phyloP scores from a whole-genome alignment of 352 stramenopile species.

The Pythium scleroteichum region DNA sequence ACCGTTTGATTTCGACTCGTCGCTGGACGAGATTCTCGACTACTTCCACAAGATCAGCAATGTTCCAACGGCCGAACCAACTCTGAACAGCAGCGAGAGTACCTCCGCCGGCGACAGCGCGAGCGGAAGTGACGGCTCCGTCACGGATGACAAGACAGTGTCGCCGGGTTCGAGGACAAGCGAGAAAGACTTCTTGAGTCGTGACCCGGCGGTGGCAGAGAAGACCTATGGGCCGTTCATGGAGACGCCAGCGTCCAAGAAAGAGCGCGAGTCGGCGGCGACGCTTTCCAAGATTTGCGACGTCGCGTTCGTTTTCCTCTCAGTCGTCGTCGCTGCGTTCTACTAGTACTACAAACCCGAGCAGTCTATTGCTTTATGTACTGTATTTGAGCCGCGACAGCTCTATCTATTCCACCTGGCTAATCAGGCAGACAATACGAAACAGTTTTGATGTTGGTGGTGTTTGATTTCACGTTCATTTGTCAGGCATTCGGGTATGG shows the following conservation, averaged over 20 bases:
- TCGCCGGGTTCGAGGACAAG: neutral
- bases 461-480: too few relatives aligned
- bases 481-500: neutral
- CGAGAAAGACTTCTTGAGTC: slow-evolving; percentile 6
- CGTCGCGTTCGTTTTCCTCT: slow-evolving; percentile 1
- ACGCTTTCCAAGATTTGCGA: slow-evolving; percentile 5
- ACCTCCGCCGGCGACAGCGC: neutral
- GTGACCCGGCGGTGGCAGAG: slow-evolving; percentile 1
- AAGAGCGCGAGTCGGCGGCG: slow-evolving; percentile 3
- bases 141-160: too few relatives aligned
- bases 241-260: neutral
- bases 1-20: neutral
- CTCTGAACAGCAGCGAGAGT: neutral
- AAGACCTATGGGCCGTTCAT: neutral
- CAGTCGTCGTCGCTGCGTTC: neutral
- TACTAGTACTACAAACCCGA: too few relatives aligned
- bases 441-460: too few relatives aligned
- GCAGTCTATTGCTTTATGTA: too few relatives aligned
- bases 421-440: too few relatives aligned
- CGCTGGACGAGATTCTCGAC: slow-evolving; percentile 12
- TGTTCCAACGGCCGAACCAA: neutral
- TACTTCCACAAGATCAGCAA: slow-evolving; percentile 1
- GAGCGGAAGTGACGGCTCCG: neutral
- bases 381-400: too few relatives aligned
- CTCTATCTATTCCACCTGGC: too few relatives aligned